Conservation (phyloP, 2,329 filamentous ascomycete species). For the Orbilia javanica region DNA sequence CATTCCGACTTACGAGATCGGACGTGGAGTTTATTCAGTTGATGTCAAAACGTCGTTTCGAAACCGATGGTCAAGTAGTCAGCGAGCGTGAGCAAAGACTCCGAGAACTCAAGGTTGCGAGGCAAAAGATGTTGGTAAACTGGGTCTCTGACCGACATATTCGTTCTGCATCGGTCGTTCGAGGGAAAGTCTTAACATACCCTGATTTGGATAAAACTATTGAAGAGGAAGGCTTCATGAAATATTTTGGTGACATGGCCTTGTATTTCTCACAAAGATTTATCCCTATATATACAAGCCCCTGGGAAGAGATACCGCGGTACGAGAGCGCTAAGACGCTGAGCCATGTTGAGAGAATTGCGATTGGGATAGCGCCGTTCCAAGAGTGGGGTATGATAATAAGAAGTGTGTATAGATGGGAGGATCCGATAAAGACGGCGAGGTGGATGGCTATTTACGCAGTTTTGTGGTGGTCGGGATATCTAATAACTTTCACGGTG, state of each 20-base stretch:
- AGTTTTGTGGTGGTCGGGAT: constrained; percentile 35
- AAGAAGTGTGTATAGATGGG: constrained; percentile 47
- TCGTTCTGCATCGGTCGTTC: constrained; percentile 30
- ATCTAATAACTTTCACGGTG: constrained; percentile 32
- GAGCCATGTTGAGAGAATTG: constrained; percentile 48
- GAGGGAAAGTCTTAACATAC: neutral
- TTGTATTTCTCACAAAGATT: constrained; percentile 43
- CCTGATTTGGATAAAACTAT: constrained; percentile 23
- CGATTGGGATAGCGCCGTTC: constrained; percentile 39
- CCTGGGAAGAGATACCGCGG: constrained; percentile 34
- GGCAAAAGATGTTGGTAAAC: constrained; percentile 45
- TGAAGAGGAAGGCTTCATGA: constrained; percentile 22
- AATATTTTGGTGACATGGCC: constrained; percentile 31
- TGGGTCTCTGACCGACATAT: constrained; percentile 51
- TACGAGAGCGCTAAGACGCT: constrained; percentile 18
- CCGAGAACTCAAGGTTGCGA: constrained; percentile 35
- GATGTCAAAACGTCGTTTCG: constrained; percentile 33
- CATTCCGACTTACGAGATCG: constrained; percentile 41
- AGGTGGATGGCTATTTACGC: constrained; percentile 41
- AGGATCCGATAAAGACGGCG: constrained; percentile 32
- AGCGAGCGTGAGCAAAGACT: constrained; percentile 33
- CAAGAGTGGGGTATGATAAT: constrained; percentile 38
- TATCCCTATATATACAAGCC: constrained; percentile 36
- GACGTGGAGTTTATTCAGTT: constrained; percentile 43
- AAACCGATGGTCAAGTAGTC: constrained; percentile 33